A percentile compares a stretch with the other conserved stretches of the same genome.
Conservation (phyloP, 23 red algal species). For the Chondrus crispus region DNA sequence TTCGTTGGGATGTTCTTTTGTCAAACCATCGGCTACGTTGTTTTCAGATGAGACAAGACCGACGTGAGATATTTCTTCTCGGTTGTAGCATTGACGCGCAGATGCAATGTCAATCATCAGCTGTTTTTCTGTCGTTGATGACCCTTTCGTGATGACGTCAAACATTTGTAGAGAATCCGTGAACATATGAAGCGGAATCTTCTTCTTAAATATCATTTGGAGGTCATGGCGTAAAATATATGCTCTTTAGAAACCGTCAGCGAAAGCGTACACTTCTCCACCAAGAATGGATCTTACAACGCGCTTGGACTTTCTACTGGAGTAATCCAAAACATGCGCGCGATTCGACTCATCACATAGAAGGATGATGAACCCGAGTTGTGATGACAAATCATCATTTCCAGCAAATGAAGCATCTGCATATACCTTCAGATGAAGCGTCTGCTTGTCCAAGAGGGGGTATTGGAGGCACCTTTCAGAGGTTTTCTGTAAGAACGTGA, state of each 20-base stretch:
- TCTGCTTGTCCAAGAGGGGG: background rate
- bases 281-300: constrained; percentile 10
- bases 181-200: constrained; percentile 9
- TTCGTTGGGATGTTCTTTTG: background rate
- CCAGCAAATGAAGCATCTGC: background rate
- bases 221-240: background rate
- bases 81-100: constrained; percentile 12
- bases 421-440: background rate
- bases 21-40: constrained; percentile 19
- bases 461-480: background rate
- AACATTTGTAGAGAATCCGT: constrained; percentile 28
- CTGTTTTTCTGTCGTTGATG: background rate
- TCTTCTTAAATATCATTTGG: background rate
- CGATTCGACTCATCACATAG: background rate
- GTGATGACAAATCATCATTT: background rate
- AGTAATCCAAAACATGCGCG: background rate
- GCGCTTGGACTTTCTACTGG: background rate
- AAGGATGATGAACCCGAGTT: background rate
- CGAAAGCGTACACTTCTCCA: constrained; percentile 25
- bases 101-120: constrained; percentile 18
- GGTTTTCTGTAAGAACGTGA: background rate
- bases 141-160: constrained; percentile 15
- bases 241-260: background rate
- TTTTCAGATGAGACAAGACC: background rate
- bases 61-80: background rate